These are phyloP conservation scores for Annulohypoxylon moriforme DNA, from an alignment of 495 filamentous ascomycete genomes.

Conservation along the genomic window DNA sequence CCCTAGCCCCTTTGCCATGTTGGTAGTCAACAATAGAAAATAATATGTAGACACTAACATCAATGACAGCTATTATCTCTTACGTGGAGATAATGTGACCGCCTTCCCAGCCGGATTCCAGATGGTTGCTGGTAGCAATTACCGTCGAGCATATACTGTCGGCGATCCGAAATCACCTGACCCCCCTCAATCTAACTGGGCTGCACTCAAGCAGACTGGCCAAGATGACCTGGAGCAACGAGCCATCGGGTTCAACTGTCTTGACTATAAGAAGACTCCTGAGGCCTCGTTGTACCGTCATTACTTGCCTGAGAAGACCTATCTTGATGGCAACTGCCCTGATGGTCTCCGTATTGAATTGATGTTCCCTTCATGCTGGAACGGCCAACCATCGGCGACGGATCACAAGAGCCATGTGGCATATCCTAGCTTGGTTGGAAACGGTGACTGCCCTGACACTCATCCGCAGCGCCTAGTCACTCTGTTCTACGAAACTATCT, in stretches of 20 bases:
- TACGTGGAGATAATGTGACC: constrained; percentile 69
- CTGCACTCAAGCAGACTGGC: constrained; percentile 62
- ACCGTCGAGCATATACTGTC: constrained; percentile 76
- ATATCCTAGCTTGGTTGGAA: constrained; percentile 79
- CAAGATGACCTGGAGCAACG: constrained; percentile 80
- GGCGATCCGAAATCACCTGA: constrained; percentile 67
- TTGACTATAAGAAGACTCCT: constrained; percentile 72
- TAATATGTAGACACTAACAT: constrained; percentile 25
- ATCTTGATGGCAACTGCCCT: constrained; percentile 76
- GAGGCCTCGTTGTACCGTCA: constrained; percentile 84
- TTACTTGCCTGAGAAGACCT: constrained; percentile 80
- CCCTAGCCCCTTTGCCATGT: not conserved
- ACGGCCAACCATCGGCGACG: constrained; percentile 71
- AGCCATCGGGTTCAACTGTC: constrained; percentile 91
- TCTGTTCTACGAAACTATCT: constrained; percentile 91
- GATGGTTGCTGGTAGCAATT: constrained; percentile 84
- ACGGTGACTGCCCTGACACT: constrained; percentile 79
- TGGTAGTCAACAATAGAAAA: too few species aligned
- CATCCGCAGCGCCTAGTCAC: constrained; percentile 76
- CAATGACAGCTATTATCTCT: constrained; percentile 75
- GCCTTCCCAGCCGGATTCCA: constrained; percentile 84
- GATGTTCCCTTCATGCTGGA: constrained; percentile 94
- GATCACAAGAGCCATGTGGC: constrained; percentile 80
- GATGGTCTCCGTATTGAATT: constrained; percentile 85
- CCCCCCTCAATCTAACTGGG: constrained; percentile 78